Evolutionary conservation across 164 flowering plant species (phyloP), one percentile per base, ranked within the genome.

Genomic region (Tetracentron sinense): DNA sequence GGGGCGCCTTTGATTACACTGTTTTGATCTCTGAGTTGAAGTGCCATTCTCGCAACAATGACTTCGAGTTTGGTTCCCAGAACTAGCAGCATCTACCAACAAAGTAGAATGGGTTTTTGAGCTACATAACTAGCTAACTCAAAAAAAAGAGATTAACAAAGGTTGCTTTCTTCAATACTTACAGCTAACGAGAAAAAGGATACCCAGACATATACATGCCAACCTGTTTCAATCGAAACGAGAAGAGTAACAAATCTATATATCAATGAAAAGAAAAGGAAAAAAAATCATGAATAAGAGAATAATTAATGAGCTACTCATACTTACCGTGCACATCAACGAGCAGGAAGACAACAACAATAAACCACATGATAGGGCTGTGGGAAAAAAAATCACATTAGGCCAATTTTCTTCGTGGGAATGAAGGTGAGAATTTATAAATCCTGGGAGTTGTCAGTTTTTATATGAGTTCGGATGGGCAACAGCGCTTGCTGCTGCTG

Each of bases 301-400:
- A 42, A 61, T 22, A 55, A 56, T 35, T 2, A 16, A 29, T 2
- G 42, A 59, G 19, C 10, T 50, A 22, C 15, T 28, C 22, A 31
- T 31, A 42, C 74, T 64, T 59, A 87, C 88, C 89, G 44, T 81
- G 86, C 22, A 82, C 82, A 48, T 85, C 82, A 12, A 73, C 62
- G 19, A 88, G 79, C 62, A 84, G 10, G 76, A 85, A 81, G 55
- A 84, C 60, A 19, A 79, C 85, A 16, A 85, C 87, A 6, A 78
- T 0, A 23, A 85, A 46, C 90, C 89, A 85, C 84, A 83, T 72
- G 22, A 71, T 42, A 27, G 87, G 87, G 66, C 92, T 86, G 82
- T 29, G 27, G 14, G 11, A 54, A 25, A 35, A 49, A 2, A 21
- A 33, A 59, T 29, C 7, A 21, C 4, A 47, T 58, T 25, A 58